Evolutionary conservation across 768 basidiomycete species (phyloP).

Genomic region (Holtermannia corniformis): DNA sequence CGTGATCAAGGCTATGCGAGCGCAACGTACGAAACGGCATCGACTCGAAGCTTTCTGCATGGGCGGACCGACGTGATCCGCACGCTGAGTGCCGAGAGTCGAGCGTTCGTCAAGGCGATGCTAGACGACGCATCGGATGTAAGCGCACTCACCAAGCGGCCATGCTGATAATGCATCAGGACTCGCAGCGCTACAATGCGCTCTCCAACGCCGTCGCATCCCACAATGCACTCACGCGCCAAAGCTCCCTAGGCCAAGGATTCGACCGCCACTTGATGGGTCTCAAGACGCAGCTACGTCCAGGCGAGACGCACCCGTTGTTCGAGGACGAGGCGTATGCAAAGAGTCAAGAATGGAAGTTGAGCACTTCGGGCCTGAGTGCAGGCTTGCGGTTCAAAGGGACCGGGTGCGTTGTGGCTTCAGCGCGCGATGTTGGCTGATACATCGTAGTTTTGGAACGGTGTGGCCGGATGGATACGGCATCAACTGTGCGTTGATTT

Average conservation of each 20-base stretch:
- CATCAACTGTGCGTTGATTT: constrained; percentile 66
- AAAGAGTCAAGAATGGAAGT: constrained; percentile 69
- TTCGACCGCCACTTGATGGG: constrained; percentile 89
- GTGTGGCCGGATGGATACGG: constrained; percentile 80
- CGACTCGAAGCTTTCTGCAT: constrained; percentile 74
- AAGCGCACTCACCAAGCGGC: constrained; percentile 43
- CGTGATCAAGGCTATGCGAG: constrained; percentile 64
- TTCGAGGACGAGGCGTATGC: constrained; percentile 71
- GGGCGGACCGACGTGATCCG: constrained; percentile 88
- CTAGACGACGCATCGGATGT: constrained; percentile 43
- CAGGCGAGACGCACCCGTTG: constrained; percentile 53
- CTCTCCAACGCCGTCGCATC: constrained; percentile 60
- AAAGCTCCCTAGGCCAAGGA: constrained; percentile 70
- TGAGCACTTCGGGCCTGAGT: constrained; percentile 82
- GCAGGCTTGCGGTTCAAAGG: constrained; percentile 78
- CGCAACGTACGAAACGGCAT: constrained; percentile 85
- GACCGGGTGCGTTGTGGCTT: constrained; percentile 54
- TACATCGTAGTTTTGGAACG: constrained; percentile 64
- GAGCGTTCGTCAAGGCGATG: constrained; percentile 71
- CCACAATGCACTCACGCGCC: constrained; percentile 63
- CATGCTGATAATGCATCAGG: constrained; percentile 29
- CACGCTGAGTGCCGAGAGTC: constrained; percentile 60
- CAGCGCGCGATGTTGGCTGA: not conserved
- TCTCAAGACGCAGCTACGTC: constrained; percentile 55
- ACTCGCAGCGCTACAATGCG: constrained; percentile 44